Percentiles rank a stretch among this genome's conserved stretches.
Conservation (phyloP, 331 rosid species). For the Quercus phellos region DNA sequence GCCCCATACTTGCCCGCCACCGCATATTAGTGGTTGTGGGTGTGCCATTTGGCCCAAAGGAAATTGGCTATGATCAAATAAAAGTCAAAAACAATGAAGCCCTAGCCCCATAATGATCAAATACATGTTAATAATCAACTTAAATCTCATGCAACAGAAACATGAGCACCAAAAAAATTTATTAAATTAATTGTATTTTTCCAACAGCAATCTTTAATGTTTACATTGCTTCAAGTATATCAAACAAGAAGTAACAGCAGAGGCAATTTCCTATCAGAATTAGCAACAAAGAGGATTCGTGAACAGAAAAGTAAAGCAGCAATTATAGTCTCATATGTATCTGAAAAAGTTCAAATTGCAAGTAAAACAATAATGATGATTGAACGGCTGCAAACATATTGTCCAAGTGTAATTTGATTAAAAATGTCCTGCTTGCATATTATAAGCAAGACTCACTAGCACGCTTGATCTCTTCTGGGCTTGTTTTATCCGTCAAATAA, state of each 20-base stretch:
- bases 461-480: slow-evolving; percentile 64
- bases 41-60: too few relatives aligned
- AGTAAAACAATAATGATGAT: neutral
- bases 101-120: neutral
- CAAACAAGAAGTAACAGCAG: neutral
- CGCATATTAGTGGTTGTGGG: too few relatives aligned
- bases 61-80: too few relatives aligned
- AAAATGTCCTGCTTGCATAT: neutral
- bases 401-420: neutral
- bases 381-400: neutral
- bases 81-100: too few relatives aligned
- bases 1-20: too few relatives aligned
- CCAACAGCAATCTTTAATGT: neutral
- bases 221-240: neutral
- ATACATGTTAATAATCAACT: neutral
- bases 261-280: neutral
- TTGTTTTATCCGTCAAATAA: slow-evolving; percentile 72
- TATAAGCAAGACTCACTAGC: slow-evolving; percentile 58
- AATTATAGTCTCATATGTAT: neutral
- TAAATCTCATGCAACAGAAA: neutral
- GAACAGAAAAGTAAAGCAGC: neutral
- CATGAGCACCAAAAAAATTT: neutral
- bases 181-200: neutral
- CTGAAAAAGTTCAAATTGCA: neutral
- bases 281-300: neutral